These are phyloP conservation scores for Saururus chinensis DNA, from an alignment of 164 flowering plant genomes.

Conservation along the genomic window DNA sequence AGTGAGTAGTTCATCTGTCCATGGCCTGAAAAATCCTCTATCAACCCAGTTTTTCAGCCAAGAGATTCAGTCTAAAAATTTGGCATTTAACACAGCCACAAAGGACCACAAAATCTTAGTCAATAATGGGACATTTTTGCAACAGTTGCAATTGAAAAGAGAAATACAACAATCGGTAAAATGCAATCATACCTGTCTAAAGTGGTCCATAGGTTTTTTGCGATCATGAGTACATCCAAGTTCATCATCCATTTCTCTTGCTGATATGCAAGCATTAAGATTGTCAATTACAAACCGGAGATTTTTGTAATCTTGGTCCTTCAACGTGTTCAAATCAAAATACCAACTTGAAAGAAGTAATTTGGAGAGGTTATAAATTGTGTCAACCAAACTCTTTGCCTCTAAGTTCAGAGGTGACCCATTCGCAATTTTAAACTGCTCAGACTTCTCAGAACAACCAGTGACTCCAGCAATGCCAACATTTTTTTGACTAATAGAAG, in stretches of 20 bases:
- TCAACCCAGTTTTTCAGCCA: too few species aligned
- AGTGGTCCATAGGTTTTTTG: neutral
- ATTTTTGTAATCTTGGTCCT: conserved; percentile 22
- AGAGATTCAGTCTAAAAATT: too few species aligned
- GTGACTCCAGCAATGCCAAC: conserved; percentile 8
- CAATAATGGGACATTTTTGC: too few species aligned
- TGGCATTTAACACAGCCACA: too few species aligned
- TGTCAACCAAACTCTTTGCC: conserved; percentile 23
- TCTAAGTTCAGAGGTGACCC: conserved; percentile 15
- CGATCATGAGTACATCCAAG: neutral
- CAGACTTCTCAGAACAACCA: conserved; percentile 10
- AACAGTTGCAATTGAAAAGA: too few species aligned
- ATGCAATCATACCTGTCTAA: neutral
- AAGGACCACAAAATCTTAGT: too few species aligned
- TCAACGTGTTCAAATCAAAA: conserved; percentile 17
- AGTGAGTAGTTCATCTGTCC: too few species aligned
- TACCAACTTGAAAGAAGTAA: conserved; percentile 29
- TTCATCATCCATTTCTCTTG: neutral
- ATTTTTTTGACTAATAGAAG: conserved; percentile 3
- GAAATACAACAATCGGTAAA: too few species aligned
- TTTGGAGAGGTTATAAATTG: conserved; percentile 41
- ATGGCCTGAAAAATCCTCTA: too few species aligned
- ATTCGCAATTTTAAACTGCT: conserved; percentile 2
- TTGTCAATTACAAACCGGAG: conserved; percentile 32
- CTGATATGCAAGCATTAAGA: conserved; percentile 20